Evolutionary conservation across 129 eudicot genomes (phyloP).

Genomic region (Chrysanthemum lavandulifolium): DNA sequence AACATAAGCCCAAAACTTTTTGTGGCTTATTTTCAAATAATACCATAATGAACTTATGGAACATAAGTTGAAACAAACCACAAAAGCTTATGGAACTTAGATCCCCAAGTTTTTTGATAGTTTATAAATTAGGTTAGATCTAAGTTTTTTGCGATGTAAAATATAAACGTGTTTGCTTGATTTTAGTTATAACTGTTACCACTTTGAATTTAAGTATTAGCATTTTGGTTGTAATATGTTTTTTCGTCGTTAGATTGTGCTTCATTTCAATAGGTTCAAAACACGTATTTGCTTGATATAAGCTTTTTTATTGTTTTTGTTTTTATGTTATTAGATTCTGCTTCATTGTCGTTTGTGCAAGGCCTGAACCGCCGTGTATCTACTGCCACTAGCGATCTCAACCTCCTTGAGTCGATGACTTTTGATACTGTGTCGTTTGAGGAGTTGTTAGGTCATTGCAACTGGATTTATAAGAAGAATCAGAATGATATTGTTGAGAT

Average conservation of each 20-base stretch:
- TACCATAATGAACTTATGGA: too few relatives aligned
- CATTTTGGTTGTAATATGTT: background rate
- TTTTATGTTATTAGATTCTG: conserved; percentile 51
- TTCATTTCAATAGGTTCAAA: background rate
- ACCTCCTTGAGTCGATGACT: conserved; percentile 81
- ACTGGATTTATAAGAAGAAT: conserved; percentile 59
- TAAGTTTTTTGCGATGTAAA: too few relatives aligned
- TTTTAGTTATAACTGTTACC: too few relatives aligned
- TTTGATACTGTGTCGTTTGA: conserved; percentile 86
- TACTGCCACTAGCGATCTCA: conserved; percentile 59
- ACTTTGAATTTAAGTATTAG: too few relatives aligned
- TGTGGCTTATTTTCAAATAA: too few relatives aligned
- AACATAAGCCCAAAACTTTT: too few relatives aligned
- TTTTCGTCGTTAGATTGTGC: background rate
- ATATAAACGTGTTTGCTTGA: too few relatives aligned
- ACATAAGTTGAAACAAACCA: too few relatives aligned
- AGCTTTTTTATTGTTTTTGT: background rate
- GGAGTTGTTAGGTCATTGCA: conserved; percentile 91
- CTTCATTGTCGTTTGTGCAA: conserved; percentile 73
- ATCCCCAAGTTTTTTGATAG: too few relatives aligned
- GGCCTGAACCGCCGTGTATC: conserved; percentile 64
- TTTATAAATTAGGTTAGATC: too few relatives aligned
- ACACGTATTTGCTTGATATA: too few relatives aligned
- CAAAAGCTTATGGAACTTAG: too few relatives aligned
- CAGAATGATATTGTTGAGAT: conserved; percentile 47